A percentile compares a stretch with the other conserved stretches of the same genome.
These are phyloP conservation scores for Prunus mume DNA, from an alignment of 306 rosid species.

Conservation along the genomic window DNA sequence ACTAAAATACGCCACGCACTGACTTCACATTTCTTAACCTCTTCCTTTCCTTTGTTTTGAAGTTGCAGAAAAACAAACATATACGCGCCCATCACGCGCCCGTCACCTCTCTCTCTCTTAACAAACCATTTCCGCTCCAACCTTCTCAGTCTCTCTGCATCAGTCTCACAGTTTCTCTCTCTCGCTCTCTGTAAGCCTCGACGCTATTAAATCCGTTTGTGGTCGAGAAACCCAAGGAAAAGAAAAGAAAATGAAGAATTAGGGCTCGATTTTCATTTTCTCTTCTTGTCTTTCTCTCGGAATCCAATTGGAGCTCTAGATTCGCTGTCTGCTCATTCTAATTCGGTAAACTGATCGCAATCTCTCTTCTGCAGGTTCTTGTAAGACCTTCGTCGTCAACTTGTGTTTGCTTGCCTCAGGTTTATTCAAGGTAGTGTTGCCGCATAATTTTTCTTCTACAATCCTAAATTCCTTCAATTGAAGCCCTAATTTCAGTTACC, in stretches of 20 bases:
- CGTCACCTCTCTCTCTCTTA: neutral
- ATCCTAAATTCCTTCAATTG: neutral
- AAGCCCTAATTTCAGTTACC: neutral
- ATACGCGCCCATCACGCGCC: constrained; percentile 5
- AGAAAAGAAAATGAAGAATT: neutral
- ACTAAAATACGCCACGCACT: neutral
- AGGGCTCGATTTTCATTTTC: neutral
- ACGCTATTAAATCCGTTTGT: neutral
- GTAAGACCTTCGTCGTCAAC: constrained; percentile 4
- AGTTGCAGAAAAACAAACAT: neutral
- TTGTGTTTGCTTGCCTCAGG: neutral
- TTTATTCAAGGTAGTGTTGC: constrained; percentile 10
- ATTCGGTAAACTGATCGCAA: constrained; percentile 3
- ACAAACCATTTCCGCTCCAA: constrained; percentile 8
- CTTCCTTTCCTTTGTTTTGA: neutral
- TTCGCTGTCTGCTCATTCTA: neutral
- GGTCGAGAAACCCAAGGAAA: constrained; percentile 6
- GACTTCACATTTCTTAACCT: neutral
- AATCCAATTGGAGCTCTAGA: neutral
- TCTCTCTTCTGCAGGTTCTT: constrained; percentile 14
- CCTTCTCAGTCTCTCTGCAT: neutral
- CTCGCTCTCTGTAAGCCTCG: neutral
- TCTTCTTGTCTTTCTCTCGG: neutral
- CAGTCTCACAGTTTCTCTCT: neutral
- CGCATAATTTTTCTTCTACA: neutral